A percentile compares a stretch with the other conserved stretches of the same genome.
These are phyloP conservation scores for Paracorniculantispora psalliotae DNA, from an alignment of 2,329 filamentous ascomycete genomes.

Conservation along the genomic window DNA sequence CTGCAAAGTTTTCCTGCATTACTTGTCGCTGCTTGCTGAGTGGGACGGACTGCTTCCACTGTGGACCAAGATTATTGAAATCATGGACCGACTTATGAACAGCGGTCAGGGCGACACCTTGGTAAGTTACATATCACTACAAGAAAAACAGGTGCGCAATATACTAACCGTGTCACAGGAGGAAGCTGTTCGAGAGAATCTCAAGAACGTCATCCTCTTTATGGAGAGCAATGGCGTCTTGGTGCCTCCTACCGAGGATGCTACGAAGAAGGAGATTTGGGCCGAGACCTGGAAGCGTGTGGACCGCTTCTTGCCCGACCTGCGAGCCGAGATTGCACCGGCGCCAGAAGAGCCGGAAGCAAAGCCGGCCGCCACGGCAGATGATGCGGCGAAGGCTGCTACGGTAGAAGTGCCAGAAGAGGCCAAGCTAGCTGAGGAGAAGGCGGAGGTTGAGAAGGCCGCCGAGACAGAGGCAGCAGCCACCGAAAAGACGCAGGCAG, in stretches of 20 bases:
- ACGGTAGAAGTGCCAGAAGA: background rate
- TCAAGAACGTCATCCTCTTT: slow-evolving; percentile 94
- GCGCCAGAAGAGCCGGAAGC: slow-evolving; percentile 6
- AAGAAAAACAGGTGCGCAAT: background rate
- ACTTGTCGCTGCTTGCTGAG: slow-evolving; percentile 76
- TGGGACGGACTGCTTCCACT: slow-evolving; percentile 87
- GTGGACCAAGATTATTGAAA: slow-evolving; percentile 87
- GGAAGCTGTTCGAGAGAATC: slow-evolving; percentile 88
- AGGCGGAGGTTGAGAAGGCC: background rate
- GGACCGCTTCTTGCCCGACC: slow-evolving; percentile 58
- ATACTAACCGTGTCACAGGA: slow-evolving; percentile 50
- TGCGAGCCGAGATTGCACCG: slow-evolving; percentile 30
- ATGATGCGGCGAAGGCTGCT: background rate
- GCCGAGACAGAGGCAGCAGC: background rate
- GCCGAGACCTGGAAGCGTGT: slow-evolving; percentile 61
- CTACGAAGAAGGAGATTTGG: slow-evolving; percentile 53
- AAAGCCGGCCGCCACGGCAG: background rate
- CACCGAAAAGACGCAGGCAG: background rate
- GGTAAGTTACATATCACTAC: slow-evolving; percentile 45
- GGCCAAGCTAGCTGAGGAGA: background rate
- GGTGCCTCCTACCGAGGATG: slow-evolving; percentile 59
- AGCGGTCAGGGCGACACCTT: slow-evolving; percentile 86
- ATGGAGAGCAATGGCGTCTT: slow-evolving; percentile 89
- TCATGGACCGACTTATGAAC: slow-evolving; percentile 95
- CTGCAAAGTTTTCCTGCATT: slow-evolving; percentile 94